Percentiles rank a stretch among this genome's conserved stretches.
Evolutionary conservation across 306 rosid genomes (phyloP).

Genomic region (Lathyrus oleraceus): DNA sequence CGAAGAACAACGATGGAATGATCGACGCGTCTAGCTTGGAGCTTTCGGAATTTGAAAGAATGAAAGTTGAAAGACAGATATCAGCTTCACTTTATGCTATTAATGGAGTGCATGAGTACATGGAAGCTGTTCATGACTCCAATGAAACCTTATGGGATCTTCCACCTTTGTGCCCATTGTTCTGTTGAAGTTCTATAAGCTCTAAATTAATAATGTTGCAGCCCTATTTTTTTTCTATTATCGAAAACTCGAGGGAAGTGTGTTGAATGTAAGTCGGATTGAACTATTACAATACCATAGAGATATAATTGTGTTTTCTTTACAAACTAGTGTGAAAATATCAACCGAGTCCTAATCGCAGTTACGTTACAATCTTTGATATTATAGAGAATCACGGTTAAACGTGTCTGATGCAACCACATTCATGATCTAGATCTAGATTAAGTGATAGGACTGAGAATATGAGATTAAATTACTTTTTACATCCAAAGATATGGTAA

Average conservation of each 20-base stretch:
- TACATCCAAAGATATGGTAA: constrained; percentile 29
- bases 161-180: constrained; percentile 75
- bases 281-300: constrained; percentile 33
- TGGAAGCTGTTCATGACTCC: constrained; percentile 77
- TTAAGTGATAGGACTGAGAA: constrained; percentile 33
- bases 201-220: constrained; percentile 26
- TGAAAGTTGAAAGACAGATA: constrained; percentile 91
- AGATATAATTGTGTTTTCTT: constrained; percentile 24
- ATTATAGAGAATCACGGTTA: not conserved
- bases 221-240: not conserved
- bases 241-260: constrained; percentile 24
- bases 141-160: constrained; percentile 81
- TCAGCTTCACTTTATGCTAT: constrained; percentile 90
- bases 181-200: constrained; percentile 42
- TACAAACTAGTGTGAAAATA: constrained; percentile 10
- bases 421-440: not conserved
- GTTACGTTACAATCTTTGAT: not conserved
- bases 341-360: not conserved
- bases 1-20: constrained; percentile 40
- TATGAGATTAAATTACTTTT: constrained; percentile 22
- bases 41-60: constrained; percentile 71
- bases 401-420: not conserved
- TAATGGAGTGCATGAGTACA: constrained; percentile 88
- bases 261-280: constrained; percentile 32
- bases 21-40: constrained; percentile 39